A percentile compares a stretch with the other conserved stretches of the same genome.
phyloP scores from a whole-genome alignment of 257 asterid genomes.

The Solanum paucissectum region DNA sequence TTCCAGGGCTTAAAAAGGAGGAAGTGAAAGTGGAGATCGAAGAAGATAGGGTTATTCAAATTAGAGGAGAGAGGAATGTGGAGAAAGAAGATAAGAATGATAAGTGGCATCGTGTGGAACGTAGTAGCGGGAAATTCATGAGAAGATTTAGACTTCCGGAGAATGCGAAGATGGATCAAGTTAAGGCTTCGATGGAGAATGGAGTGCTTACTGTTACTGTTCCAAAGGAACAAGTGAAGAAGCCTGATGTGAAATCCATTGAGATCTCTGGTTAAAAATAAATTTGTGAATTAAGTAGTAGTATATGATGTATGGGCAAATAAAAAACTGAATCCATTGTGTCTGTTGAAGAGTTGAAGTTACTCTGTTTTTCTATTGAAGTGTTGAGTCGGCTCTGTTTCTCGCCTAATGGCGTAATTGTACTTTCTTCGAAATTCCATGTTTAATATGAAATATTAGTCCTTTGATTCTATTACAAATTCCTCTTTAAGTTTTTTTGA shows the following conservation, averaged over 20 bases:
- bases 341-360: not conserved
- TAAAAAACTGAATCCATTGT: not conserved
- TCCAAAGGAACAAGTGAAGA: not conserved
- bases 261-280: not conserved
- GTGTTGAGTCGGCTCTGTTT: not conserved
- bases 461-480: too few relatives aligned
- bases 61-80: not conserved
- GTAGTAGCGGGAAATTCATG: not conserved
- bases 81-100: not conserved
- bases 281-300: not conserved
- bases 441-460: not conserved
- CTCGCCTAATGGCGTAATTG: not conserved
- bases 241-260: not conserved
- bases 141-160: not conserved
- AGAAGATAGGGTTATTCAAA: not conserved
- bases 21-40: not conserved
- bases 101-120: not conserved
- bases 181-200: not conserved
- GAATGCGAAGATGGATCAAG: not conserved
- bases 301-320: not conserved
- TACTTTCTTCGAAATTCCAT: not conserved
- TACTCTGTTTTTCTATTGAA: not conserved
- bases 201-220: not conserved
- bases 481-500: too few relatives aligned
- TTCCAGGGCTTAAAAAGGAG: not conserved